Base-by-base conservation (phyloP, 768 basidiomycete genomes). In the Symmetrospora coprosmae region DNA sequence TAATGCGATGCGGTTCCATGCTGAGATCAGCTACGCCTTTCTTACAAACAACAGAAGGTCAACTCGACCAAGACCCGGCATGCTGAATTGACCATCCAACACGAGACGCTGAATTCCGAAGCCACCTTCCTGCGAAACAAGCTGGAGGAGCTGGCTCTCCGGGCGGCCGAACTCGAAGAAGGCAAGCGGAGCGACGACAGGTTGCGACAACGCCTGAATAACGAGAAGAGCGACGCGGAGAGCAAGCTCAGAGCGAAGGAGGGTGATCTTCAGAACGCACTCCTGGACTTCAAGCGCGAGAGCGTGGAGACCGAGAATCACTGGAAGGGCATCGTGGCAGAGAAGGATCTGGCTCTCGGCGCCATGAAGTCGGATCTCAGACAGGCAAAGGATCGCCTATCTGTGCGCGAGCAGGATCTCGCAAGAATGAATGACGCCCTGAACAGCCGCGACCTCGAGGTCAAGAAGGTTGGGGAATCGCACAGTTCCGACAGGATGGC, bases 401-500 rank as follows among this genome's bases (percentile, higher is more conserved):
- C 75, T 2, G 81, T 84, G 65, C 81, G 87, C 35, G 87, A 91
- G 61, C 69, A 76, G 0, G 91, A 97, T 68, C 73, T 96, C 13
- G 74, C 75, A 1, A 78, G 80, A 0, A 79, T 94, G 2, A 86
- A 94, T 67, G 72, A 72, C 6, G 82, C 82, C 0, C 74, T 94
- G n/a, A 78, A 81, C 64, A 72, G 76, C 1, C 72, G 86, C 46
- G 88, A 94, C 68, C 75, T 77, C 28, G 87, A 90, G 71, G 81
- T 82, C 23, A 83, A 83, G 73, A 78, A 81, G 60, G 78, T 83
- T 0, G 91, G 91, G 21, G 87, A 92, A 73, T 81, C 82, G 13
- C 85, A 85, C 67, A 84, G 84, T 0, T 83, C 82, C 2, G 84
- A 88, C 23, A 78, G 82, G 41, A 87, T 88, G 75, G 86, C 86